Evolutionary conservation across 192 early-diverging fungal genomes (phyloP), one percentile per base, ranked within the genome.

Genomic region (Chytriomyces sp.): DNA sequence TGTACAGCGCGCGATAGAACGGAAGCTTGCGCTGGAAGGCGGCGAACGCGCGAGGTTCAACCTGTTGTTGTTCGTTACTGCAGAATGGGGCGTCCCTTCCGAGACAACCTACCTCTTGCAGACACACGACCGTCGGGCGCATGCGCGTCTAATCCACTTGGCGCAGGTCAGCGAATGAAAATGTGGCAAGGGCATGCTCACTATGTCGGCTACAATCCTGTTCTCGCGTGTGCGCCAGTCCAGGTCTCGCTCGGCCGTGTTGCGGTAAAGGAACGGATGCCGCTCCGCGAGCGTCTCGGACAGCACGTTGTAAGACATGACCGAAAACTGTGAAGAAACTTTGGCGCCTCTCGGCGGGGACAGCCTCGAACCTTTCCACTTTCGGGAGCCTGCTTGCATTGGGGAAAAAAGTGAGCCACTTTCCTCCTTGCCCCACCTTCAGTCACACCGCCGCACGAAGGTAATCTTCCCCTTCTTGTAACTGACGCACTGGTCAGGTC

Each of bases 291-390:
- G 52, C 19, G 39, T 53, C 28, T 73, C 60, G 6, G 72, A 17
- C 3, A 73, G 72, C 25, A 64, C 72, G 30, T 73, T 73, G 61
- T 73, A 73, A 8, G 60, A 31, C 52, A 73, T 60, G 44, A 73
- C 39, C 25, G 56, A 39, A 40, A 69, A 69, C 53, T n/a, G n/a
- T n/a, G n/a, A n/a, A n/a, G n/a, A n/a, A n/a, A n/a, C n/a, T n/a
- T n/a, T n/a, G n/a, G n/a, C n/a, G n/a, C n/a, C n/a, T n/a, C n/a
- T n/a, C n/a, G n/a, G n/a, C n/a, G n/a, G n/a, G n/a, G n/a, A n/a
- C n/a, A n/a, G n/a, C n/a, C n/a, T n/a, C n/a, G n/a, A n/a, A n/a
- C n/a, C n/a, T n/a, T n/a, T n/a, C n/a, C n/a, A n/a, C n/a, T n/a
- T n/a, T n/a, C n/a, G n/a, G n/a, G n/a, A n/a, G n/a, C n/a, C n/a